Evolutionary conservation across 192 early-diverging fungal species (phyloP), one percentile per base, ranked within the genome.

Genomic region (Linnemannia schmuckeri): DNA sequence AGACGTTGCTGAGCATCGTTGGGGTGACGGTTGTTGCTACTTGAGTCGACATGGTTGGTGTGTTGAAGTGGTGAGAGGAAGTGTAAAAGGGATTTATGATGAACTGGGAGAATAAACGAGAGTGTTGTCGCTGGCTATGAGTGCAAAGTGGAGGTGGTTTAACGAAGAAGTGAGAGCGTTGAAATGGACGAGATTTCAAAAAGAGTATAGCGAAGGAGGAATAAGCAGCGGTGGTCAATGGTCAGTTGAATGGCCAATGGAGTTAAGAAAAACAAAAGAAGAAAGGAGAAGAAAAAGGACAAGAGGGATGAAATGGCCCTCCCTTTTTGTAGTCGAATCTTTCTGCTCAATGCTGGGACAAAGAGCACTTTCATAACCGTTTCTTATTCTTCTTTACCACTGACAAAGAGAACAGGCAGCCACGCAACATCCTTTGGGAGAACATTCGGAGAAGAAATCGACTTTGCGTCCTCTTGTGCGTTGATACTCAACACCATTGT

Each of bases 1-100:
- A n/a, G 17, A 86, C 37, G 46, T 74, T 86, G 75, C 70, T 33
- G 38, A 86, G 38, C 70, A 76, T 70, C 35, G 79, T 81, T 3
- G 79, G 54, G 12, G 82, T 46, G 8, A 80, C 41, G 17, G 72
- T 52, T 37, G 66, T 49, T 3, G 66, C 76, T 33, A 70, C 44
- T 70, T 78, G 76, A 8, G 76, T 78, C 41, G 76, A 7, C 66
- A 70, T 78, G 4, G 72, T 46, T 74, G n/a, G 1, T 13, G 27
- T 66, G 13, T n/a, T 2, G 61, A 66, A 24, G 27, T 15, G 61
- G 22, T n/a, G 7, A 24, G 30, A 6, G n/a, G 61, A 15, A 15
- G 61, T 0, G 55, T 27, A 12, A 9, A 33, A 9, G 27, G 13
- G 55, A 30, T 66, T 9, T 57, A 27, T 63, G n/a, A 12, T 63